These are phyloP conservation scores for Drechslerella stenobrocha DNA, from an alignment of 2,329 filamentous ascomycete genomes.

Conservation along the genomic window DNA sequence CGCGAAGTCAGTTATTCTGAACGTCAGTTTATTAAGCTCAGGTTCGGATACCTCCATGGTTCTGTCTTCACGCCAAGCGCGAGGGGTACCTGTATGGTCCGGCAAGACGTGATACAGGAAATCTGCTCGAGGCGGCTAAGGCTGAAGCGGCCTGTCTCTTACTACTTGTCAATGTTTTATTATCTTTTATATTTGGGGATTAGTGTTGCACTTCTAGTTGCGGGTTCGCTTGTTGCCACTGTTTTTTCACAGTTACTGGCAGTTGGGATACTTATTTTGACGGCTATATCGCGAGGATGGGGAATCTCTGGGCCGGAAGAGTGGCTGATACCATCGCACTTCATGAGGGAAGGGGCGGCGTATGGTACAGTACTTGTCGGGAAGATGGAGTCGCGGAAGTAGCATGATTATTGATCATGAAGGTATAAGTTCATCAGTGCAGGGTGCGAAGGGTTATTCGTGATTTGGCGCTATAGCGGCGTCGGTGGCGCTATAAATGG, in stretches of 20 bases:
- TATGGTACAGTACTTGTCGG: conserved; percentile 23
- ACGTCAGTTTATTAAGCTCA: conserved; percentile 7
- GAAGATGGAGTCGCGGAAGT: conserved; percentile 17
- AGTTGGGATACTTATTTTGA: conserved; percentile 22
- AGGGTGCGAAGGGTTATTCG: too few species aligned
- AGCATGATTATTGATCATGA: too few species aligned
- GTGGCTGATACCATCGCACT: conserved; percentile 24
- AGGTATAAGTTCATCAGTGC: too few species aligned
- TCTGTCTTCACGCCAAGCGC: conserved; percentile 11
- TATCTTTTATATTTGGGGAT: conserved; percentile 29
- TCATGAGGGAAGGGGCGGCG: conserved; percentile 15
- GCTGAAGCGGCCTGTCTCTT: conserved; percentile 13
- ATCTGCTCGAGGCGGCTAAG: conserved; percentile 17
- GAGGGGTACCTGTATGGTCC: conserved; percentile 17
- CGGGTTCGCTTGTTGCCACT: conserved; percentile 25
- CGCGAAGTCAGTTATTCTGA: conserved; percentile 2
- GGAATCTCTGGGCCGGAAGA: conserved; percentile 29
- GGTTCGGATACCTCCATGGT: conserved; percentile 25
- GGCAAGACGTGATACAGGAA: conserved; percentile 4
- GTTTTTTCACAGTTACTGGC: conserved; percentile 31
- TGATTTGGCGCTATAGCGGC: too few species aligned
- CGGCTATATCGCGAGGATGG: conserved; percentile 27
- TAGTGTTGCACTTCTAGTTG: conserved; percentile 23
- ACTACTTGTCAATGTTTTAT: conserved; percentile 17
- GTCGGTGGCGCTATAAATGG: neutral